Evolutionary conservation across 2,329 filamentous ascomycete genomes (phyloP).

Genomic region (Trichoderma semiorbis): DNA sequence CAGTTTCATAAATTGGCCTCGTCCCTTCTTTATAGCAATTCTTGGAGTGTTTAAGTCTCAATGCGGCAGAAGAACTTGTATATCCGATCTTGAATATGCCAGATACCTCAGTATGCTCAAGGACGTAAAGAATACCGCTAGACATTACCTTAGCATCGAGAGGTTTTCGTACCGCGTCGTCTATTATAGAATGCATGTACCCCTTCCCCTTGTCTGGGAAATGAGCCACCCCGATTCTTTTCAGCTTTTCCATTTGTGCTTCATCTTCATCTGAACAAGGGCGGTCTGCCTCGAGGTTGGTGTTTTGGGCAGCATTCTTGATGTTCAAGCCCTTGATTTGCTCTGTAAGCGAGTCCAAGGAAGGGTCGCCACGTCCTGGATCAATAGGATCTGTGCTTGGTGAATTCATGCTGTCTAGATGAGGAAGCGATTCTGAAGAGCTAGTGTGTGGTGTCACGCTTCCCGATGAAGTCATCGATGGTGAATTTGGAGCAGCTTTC

Average conservation of each 20-base stretch:
- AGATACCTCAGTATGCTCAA: neutral
- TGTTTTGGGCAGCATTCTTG: neutral
- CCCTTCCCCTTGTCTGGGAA: neutral
- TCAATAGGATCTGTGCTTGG: no score
- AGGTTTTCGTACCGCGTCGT: no score
- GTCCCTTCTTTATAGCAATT: neutral
- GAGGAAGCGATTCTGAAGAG: no score
- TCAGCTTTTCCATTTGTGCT: neutral
- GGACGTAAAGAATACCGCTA: neutral
- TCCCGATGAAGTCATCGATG: neutral
- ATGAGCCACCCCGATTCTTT: neutral
- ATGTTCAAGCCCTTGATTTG: neutral
- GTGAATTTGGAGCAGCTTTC: no score
- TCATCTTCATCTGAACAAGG: neutral
- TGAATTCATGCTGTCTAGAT: no score
- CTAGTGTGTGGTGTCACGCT: neutral
- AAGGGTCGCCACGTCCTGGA: no score
- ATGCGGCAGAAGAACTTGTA: no score
- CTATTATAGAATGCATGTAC: no score
- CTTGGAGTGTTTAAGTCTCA: no score
- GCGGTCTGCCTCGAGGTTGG: neutral
- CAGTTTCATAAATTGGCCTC: neutral
- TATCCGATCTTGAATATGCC: neutral
- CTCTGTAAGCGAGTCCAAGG: neutral
- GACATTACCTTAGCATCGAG: neutral